These are phyloP conservation scores for Citrus mangshanensis DNA, from an alignment of 345 rosid species.

Conservation along the genomic window DNA sequence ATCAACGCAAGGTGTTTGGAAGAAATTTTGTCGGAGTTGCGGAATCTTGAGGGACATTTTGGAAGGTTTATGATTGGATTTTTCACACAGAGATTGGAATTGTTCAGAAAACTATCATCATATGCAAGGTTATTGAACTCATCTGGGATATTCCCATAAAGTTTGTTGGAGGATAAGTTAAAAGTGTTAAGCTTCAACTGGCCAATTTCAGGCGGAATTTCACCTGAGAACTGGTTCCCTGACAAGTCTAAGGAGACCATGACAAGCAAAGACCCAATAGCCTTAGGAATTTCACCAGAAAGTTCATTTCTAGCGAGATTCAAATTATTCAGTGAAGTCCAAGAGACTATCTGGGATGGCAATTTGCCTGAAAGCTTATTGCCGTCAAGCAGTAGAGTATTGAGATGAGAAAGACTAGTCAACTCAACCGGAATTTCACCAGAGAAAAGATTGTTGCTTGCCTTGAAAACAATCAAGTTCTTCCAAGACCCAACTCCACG, in stretches of 20 bases:
- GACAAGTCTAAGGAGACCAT: slow-evolving; percentile 61
- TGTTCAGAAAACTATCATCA: slow-evolving; percentile 66
- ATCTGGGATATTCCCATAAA: slow-evolving; percentile 60
- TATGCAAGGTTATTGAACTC: slow-evolving; percentile 58
- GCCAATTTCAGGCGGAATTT: slow-evolving; percentile 61
- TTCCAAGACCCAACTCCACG: slow-evolving; percentile 46
- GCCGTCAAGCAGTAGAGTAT: slow-evolving; percentile 43
- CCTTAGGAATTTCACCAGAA: slow-evolving; percentile 66
- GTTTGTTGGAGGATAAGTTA: slow-evolving; percentile 68
- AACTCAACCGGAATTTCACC: slow-evolving; percentile 57
- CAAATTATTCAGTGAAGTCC: slow-evolving; percentile 50
- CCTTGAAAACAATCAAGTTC: slow-evolving; percentile 46
- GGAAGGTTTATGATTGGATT: slow-evolving; percentile 49
- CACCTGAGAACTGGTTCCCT: slow-evolving; percentile 61
- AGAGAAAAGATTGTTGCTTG: slow-evolving; percentile 66
- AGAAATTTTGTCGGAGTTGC: slow-evolving; percentile 32
- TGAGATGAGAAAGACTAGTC: slow-evolving; percentile 50
- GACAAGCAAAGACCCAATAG: slow-evolving; percentile 53
- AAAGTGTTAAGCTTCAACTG: slow-evolving; percentile 38
- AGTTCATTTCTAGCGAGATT: slow-evolving; percentile 60
- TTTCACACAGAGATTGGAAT: slow-evolving; percentile 57
- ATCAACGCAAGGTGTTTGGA: slow-evolving; percentile 46
- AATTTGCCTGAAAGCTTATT: slow-evolving; percentile 66
- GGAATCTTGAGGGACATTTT: slow-evolving; percentile 34
- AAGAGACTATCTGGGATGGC: slow-evolving; percentile 60